Evolutionary conservation across 306 rosid species (phyloP).

Genomic region (Rosa lucieae): DNA sequence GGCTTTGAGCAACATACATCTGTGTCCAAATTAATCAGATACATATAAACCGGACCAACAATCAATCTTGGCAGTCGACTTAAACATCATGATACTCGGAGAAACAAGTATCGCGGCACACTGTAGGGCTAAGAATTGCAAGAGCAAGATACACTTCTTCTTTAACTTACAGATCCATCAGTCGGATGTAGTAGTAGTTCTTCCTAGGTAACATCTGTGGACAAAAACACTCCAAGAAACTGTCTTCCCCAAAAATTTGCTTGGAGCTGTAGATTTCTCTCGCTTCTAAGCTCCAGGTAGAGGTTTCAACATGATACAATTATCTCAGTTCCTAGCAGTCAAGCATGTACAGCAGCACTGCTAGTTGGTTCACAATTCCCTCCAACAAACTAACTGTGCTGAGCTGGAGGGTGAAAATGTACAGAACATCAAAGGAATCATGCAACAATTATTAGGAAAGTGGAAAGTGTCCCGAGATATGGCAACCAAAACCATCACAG

Average conservation of each 20-base stretch:
- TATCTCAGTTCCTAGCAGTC: conserved; percentile 26
- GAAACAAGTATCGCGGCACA: conserved; percentile 5
- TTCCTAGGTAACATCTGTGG: conserved; percentile 20
- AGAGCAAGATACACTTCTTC: background rate
- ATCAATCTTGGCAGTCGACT: conserved; percentile 9
- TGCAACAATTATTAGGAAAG: conserved; percentile 33
- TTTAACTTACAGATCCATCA: background rate
- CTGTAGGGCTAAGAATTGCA: conserved; percentile 11
- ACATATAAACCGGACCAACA: conserved; percentile 13
- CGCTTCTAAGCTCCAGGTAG: conserved; percentile 26
- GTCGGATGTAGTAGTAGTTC: conserved; percentile 7
- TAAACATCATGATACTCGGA: conserved; percentile 4
- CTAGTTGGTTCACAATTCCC: conserved; percentile 31
- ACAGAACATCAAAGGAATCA: conserved; percentile 33
- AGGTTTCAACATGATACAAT: conserved; percentile 20
- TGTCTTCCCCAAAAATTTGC: conserved; percentile 22
- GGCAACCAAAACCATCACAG: conserved; percentile 12
- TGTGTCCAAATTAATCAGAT: conserved; percentile 8
- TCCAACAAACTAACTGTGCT: conserved; percentile 16
- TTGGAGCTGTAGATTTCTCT: conserved; percentile 25
- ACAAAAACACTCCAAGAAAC: conserved; percentile 21
- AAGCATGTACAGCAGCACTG: conserved; percentile 30
- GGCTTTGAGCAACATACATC: conserved; percentile 10
- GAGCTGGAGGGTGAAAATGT: conserved; percentile 22
- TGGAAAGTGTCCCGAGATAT: conserved; percentile 34